Conservation (phyloP, 2,329 filamentous ascomycete species). For the Alternaria incomplexa region DNA sequence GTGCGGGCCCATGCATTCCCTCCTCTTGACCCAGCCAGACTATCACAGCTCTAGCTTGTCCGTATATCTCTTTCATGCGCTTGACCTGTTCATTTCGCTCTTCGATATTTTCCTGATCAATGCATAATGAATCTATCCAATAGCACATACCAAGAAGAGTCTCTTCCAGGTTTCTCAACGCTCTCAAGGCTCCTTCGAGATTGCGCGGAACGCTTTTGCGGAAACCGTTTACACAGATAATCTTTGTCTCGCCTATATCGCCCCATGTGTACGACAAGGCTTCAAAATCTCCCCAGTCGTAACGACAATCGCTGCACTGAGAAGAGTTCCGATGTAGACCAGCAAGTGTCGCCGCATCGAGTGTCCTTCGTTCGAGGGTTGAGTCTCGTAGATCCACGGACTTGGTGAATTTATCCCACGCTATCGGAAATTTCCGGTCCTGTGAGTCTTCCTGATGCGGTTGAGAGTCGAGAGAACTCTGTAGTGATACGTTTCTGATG, state of each 20-base stretch:
- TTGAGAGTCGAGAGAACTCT: neutral
- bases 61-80: neutral
- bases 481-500: neutral
- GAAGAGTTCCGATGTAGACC: rapidly evolving
- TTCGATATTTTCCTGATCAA: neutral
- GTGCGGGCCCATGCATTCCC: no score
- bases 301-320: neutral
- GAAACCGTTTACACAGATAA: rapidly evolving
- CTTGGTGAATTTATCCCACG: neutral
- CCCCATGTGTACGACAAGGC: neutral
- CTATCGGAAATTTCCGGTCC: neutral
- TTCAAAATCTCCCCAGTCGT: neutral
- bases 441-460: no score
- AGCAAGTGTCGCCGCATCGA: neutral
- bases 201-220: neutral
- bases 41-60: neutral
- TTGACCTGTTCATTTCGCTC: neutral
- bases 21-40: neutral
- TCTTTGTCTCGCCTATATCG: neutral
- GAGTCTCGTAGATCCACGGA: neutral
- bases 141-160: neutral
- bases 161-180: neutral
- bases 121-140: neutral
- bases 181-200: neutral
- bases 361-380: neutral